Percentiles rank a stretch among this genome's conserved stretches.
These are phyloP conservation scores for Dispira parvispora DNA, from an alignment of 192 early-diverging fungal genomes.

Conservation along the genomic window DNA sequence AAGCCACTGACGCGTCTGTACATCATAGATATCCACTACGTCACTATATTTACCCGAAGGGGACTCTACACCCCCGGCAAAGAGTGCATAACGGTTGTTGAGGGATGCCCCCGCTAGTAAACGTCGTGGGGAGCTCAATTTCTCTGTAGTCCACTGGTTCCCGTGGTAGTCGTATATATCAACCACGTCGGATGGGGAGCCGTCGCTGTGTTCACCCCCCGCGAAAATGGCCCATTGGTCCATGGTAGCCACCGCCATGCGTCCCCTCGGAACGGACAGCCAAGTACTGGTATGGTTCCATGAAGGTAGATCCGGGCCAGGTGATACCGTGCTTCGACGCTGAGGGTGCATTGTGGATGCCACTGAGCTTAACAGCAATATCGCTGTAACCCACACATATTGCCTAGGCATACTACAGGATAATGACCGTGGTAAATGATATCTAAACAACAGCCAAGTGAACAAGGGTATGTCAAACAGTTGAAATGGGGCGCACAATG, in stretches of 20 bases:
- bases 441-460: too few species aligned
- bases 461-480: too few species aligned
- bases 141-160: constrained; percentile 19
- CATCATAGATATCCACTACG: constrained; percentile 26
- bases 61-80: constrained; percentile 26
- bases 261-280: constrained; percentile 21
- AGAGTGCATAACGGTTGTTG: constrained; percentile 22
- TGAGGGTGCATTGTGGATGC: too few species aligned
- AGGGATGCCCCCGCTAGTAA: constrained; percentile 22
- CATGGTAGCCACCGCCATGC: constrained; percentile 19
- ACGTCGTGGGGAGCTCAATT: constrained; percentile 18
- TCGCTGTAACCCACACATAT: too few species aligned
- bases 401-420: too few species aligned
- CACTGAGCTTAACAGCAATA: too few species aligned
- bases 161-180: constrained; percentile 23
- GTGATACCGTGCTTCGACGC: too few species aligned
- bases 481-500: too few species aligned
- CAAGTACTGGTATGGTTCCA: constrained; percentile 21
- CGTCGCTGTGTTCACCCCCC: constrained; percentile 23
- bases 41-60: constrained; percentile 17
- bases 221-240: constrained; percentile 25
- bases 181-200: constrained; percentile 19
- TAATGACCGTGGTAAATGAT: too few species aligned
- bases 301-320: neutral
- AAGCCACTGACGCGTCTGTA: constrained; percentile 18